phyloP scores from a whole-genome alignment of 2,329 filamentous ascomycete species.

The Pyricularia grisea region DNA sequence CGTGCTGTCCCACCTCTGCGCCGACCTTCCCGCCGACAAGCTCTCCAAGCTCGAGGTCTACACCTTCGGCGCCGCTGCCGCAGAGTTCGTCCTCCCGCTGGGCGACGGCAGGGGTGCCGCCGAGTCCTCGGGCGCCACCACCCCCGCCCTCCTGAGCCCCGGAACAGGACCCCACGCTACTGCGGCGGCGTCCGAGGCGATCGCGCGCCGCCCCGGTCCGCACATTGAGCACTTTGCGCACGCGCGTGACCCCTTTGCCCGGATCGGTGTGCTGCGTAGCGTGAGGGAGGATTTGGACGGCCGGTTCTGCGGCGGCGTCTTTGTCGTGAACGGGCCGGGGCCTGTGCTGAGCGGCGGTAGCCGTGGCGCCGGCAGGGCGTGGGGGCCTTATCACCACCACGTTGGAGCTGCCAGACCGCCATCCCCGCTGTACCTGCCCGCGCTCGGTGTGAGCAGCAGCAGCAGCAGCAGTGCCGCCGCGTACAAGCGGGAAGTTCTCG shows the following conservation, averaged over 20 bases:
- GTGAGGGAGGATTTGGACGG: conserved; percentile 24
- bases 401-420: background rate
- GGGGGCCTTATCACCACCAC: conserved; percentile 4
- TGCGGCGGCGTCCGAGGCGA: conserved; percentile 3
- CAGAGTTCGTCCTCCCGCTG: conserved; percentile 26
- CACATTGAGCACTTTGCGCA: conserved; percentile 28
- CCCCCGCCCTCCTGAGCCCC: background rate
- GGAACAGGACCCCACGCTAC: background rate
- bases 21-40: conserved; percentile 25
- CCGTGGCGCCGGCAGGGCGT: background rate
- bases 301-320: conserved; percentile 29
- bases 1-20: conserved; percentile 24
- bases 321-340: conserved; percentile 19
- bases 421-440: background rate
- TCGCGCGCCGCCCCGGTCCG: conserved; percentile 10
- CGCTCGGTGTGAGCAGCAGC: background rate
- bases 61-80: conserved; percentile 30
- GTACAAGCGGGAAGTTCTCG: background rate
- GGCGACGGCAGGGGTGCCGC: conserved; percentile 12
- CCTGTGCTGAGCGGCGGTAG: background rate
- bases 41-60: conserved; percentile 31
- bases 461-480: background rate
- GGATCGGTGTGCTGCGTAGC: conserved; percentile 25
- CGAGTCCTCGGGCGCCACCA: background rate
- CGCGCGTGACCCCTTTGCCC: conserved; percentile 25